Percentiles rank a stretch among this genome's conserved stretches.
phyloP scores from a whole-genome alignment of 331 rosid species.

The Pyrus hybrid region DNA sequence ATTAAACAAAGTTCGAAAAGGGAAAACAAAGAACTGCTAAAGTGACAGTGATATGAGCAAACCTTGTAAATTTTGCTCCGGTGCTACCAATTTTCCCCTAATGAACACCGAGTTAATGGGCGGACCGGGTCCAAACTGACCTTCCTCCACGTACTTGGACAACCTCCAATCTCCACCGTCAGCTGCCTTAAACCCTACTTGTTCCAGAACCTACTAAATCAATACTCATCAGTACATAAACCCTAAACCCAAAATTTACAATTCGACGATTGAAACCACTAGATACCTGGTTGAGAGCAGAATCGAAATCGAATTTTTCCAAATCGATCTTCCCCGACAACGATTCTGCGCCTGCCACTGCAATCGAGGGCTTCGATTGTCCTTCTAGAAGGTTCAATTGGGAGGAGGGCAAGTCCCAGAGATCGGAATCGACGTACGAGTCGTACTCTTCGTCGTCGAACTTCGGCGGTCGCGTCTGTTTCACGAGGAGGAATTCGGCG shows the following conservation, averaged over 20 bases:
- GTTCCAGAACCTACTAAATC: constrained; percentile 38
- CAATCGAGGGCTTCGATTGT: constrained; percentile 13
- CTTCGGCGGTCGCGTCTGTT: constrained; percentile 57
- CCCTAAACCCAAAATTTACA: neutral
- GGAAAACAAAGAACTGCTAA: neutral
- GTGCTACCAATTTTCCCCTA: constrained; percentile 32
- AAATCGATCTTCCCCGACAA: constrained; percentile 33
- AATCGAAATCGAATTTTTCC: constrained; percentile 37
- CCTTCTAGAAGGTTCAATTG: constrained; percentile 32
- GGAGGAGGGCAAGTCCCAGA: constrained; percentile 77
- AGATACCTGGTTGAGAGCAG: constrained; percentile 49
- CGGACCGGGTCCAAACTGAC: constrained; percentile 73
- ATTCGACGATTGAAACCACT: neutral
- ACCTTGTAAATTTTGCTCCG: constrained; percentile 40
- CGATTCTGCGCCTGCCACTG: constrained; percentile 19
- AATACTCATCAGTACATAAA: neutral
- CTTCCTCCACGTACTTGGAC: constrained; percentile 56
- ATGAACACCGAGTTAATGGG: constrained; percentile 54
- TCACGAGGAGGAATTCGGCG: constrained; percentile 44
- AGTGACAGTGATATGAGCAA: neutral
- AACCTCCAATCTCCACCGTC: constrained; percentile 51
- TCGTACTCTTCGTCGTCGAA: constrained; percentile 68
- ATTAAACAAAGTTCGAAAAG: neutral
- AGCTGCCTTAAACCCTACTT: constrained; percentile 28
- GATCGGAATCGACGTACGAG: constrained; percentile 72